phyloP scores from a whole-genome alignment of 202 grass and related monocot species.

The Carex sylvatica region DNA sequence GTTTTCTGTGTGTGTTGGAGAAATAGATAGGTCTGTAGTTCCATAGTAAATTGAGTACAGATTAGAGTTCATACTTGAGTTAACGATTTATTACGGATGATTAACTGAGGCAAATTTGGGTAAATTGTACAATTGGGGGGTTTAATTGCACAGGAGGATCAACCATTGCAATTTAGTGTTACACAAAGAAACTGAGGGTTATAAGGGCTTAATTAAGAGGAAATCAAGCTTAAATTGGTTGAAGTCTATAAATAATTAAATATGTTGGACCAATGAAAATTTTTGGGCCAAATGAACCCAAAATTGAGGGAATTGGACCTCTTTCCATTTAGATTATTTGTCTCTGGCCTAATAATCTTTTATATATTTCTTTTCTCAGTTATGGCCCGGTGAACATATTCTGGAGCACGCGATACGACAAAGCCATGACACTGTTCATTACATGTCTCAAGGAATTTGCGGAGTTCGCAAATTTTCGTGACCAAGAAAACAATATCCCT shows the following conservation, averaged over 20 bases:
- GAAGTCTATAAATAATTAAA: neutral
- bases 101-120: neutral
- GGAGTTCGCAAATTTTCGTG: slow-evolving; percentile 62
- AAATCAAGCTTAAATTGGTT: neutral
- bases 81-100: neutral
- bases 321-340: neutral
- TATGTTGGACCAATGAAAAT: slow-evolving; percentile 1
- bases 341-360: neutral
- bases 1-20: neutral
- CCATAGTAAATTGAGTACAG: neutral
- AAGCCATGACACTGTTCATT: slow-evolving; percentile 94
- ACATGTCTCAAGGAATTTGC: slow-evolving; percentile 96
- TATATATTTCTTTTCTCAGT: slow-evolving; percentile 42
- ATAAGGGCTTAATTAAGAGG: neutral
- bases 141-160: neutral
- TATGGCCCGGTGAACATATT: slow-evolving; percentile 99
- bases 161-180: neutral
- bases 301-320: neutral
- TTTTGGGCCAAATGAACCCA: neutral
- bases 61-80: neutral
- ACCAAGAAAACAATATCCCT: slow-evolving; percentile 93
- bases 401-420: slow-evolving; percentile 95
- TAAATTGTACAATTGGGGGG: neutral
- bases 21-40: neutral
- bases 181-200: neutral